These are phyloP conservation scores for Pseudozyma hubeiensis DNA, from an alignment of 1,284 basidiomycete genomes.

Conservation along the genomic window DNA sequence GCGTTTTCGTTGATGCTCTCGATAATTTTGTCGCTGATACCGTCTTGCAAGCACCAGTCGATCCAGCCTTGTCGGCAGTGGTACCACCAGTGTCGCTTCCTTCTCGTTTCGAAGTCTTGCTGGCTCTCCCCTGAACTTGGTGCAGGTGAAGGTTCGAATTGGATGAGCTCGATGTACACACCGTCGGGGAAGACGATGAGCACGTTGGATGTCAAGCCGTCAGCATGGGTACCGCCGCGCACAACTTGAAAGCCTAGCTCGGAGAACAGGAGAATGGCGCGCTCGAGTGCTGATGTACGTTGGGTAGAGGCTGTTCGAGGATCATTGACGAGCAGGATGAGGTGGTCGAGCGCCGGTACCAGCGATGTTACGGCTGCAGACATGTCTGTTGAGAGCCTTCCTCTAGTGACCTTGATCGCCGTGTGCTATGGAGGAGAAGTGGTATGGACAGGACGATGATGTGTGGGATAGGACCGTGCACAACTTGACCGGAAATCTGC, in stretches of 20 bases:
- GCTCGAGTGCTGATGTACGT: conserved; percentile 25
- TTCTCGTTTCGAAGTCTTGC: conserved; percentile 30
- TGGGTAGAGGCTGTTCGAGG: conserved; percentile 23
- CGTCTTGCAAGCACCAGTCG: conserved; percentile 52
- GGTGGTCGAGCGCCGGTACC: conserved; percentile 53
- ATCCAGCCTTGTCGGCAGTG: conserved; percentile 50
- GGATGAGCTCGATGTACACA: conserved; percentile 57
- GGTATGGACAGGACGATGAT: background rate
- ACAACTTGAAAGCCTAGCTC: conserved; percentile 52
- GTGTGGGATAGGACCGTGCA: conserved; percentile 2
- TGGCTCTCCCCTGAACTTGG: conserved; percentile 24
- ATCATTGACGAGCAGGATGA: conserved; percentile 48
- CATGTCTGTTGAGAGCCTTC: background rate
- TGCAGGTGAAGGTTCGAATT: conserved; percentile 33
- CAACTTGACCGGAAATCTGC: background rate
- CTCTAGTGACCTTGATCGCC: background rate
- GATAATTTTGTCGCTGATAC: conserved; percentile 31
- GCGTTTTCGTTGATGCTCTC: conserved; percentile 46
- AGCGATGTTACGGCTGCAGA: conserved; percentile 5
- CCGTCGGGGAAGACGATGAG: conserved; percentile 56
- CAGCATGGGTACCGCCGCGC: conserved; percentile 50
- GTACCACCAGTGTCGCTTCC: conserved; percentile 55
- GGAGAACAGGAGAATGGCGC: conserved; percentile 37
- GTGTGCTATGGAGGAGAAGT: background rate
- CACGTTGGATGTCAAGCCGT: conserved; percentile 52